Conservation (phyloP, 2,329 filamentous ascomycete genomes). For the Dactylellina haptotyla region DNA sequence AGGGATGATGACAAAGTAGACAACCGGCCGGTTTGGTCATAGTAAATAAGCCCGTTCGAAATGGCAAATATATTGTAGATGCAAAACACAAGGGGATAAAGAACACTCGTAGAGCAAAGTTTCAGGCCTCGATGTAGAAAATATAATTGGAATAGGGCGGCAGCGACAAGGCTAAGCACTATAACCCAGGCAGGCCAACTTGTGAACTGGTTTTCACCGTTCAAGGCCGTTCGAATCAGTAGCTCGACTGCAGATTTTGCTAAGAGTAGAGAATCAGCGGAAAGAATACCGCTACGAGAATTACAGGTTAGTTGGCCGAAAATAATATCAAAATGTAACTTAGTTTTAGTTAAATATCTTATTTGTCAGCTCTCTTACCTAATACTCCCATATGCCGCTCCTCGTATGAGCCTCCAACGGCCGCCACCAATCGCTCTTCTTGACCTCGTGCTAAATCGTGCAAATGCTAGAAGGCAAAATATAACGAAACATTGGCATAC, state of each 20-base stretch:
- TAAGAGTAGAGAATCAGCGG: conserved; percentile 89
- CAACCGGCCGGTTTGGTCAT: conserved; percentile 84
- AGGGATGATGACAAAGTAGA: conserved; percentile 78
- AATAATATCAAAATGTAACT: not conserved
- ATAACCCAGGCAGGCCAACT: conserved; percentile 96
- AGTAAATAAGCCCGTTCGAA: conserved; percentile 95
- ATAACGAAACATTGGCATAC: conserved; percentile 79
- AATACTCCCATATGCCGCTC: conserved; percentile 87
- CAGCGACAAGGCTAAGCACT: conserved; percentile 78
- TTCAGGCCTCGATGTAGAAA: conserved; percentile 94
- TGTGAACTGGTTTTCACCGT: conserved; percentile 90
- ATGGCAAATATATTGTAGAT: conserved; percentile 99
- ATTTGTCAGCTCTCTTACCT: conserved; percentile 60
- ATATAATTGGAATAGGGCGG: conserved; percentile 91
- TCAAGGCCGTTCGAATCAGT: conserved; percentile 84
- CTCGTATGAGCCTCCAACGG: conserved; percentile 71
- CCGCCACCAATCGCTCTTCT: conserved; percentile 64
- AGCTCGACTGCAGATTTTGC: conserved; percentile 97
- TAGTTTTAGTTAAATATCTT: not conserved
- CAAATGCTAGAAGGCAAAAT: conserved; percentile 66
- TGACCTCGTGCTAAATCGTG: conserved; percentile 51
- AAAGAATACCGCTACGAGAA: conserved; percentile 78
- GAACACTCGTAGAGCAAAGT: conserved; percentile 90
- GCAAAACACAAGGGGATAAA: conserved; percentile 98
- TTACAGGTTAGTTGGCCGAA: not conserved